Base-by-base conservation (phyloP, 1,284 basidiomycete species). In the Austroboletus niveus region DNA sequence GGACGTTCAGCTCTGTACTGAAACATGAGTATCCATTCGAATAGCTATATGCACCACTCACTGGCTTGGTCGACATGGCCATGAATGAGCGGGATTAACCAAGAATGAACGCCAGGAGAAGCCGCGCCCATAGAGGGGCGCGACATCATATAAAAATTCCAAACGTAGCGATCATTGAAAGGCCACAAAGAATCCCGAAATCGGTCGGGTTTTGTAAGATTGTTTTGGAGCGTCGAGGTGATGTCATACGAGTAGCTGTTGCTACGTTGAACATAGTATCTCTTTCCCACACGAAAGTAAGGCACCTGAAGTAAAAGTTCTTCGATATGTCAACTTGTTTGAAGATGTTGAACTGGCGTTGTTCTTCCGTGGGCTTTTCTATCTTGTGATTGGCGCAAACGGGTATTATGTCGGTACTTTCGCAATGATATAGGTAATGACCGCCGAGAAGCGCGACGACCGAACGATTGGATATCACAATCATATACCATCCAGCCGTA, bases 41-140 rank as follows among this genome's bases (percentile, higher is more conserved):
- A 14, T 10, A 1, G 20, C 44, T 24, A 29, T 0, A 24, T 22
- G 17, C 12, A 42, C 12, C 8, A 79, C 92, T 61, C 58, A 96
- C 94, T 99, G 20, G 96, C 94, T 83, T 99, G 97, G 64, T 99
- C 96, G 8, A 98, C 94, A 66, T 94, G 94, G 0, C 97, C 97
- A 60, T 98, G 94, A 0, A 99, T 88, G 42, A 99, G 74, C 0
- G 97, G 94, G 9, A 98, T 71, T 3, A 98, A 78, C 97, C 96
- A 99, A 38, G 78, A 72, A 24, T 79, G 75, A 30, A 62, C 61
- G 11, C 69, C 64, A 31, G 55, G 58, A 1, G 58, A 56, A 27
- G 52, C 39, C 9, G 60, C 55, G 11, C 65, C 64, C 11, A 67
- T 66, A 61, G 89, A 89, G 0, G 84, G 79, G 15, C 84, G 79